Conservation (phyloP, 306 rosid species). For the Vicia villosa region DNA sequence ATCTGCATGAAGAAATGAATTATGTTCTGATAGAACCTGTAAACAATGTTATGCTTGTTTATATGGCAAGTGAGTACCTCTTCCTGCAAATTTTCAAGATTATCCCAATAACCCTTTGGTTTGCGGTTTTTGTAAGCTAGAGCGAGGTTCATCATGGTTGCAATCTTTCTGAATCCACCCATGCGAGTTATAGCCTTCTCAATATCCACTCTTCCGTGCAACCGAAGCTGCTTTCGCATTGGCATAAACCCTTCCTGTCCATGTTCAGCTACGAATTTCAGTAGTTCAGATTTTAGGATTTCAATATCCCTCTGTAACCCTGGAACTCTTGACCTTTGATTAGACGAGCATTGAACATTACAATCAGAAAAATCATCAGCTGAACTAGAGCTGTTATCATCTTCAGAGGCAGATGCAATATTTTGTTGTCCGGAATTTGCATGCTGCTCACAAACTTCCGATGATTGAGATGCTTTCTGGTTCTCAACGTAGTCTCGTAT, state of each 20-base stretch:
- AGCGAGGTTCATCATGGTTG: conserved; percentile 76
- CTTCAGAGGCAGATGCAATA: conserved; percentile 37
- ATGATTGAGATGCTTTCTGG: conserved; percentile 37
- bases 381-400: conserved; percentile 34
- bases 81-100: conserved; percentile 67
- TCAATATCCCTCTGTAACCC: conserved; percentile 84
- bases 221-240: conserved; percentile 87
- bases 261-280: conserved; percentile 69
- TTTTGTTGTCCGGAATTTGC: conserved; percentile 40
- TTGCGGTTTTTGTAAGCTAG: conserved; percentile 85
- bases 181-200: conserved; percentile 87
- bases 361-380: conserved; percentile 37
- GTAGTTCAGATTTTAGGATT: conserved; percentile 72
- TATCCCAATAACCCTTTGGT: conserved; percentile 95
- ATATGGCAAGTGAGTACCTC: conserved; percentile 50
- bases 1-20: conserved; percentile 56
- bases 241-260: conserved; percentile 98
- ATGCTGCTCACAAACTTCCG: conserved; percentile 40
- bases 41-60: conserved; percentile 7
- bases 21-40: not conserved
- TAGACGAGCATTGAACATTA: conserved; percentile 41
- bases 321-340: conserved; percentile 70
- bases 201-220: conserved; percentile 79
- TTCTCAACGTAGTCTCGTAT: conserved; percentile 77
- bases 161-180: conserved; percentile 92